Conservation (phyloP, 495 filamentous ascomycete genomes). For the Clavariopsis aquatica region DNA sequence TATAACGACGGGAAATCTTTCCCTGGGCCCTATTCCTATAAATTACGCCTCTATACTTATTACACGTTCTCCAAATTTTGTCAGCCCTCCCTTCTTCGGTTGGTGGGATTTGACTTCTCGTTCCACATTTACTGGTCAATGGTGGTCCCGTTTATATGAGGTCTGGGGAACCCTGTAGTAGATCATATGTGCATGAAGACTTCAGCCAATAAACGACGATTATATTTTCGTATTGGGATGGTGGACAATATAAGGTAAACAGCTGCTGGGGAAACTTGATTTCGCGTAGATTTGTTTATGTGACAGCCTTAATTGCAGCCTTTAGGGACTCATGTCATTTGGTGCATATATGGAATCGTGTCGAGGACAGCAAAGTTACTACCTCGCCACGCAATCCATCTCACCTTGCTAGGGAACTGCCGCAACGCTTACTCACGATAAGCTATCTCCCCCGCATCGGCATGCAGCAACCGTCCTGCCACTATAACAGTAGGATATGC, state of each 20-base stretch:
- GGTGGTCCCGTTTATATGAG: neutral
- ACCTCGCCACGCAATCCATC: neutral
- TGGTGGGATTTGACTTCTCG: neutral
- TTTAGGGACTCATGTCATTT: too few species aligned
- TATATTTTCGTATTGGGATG: neutral
- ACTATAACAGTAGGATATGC: neutral
- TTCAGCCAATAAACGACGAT: neutral
- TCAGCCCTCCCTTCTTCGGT: neutral
- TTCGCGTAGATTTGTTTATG: conserved; percentile 1
- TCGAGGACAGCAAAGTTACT: too few species aligned
- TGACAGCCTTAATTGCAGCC: too few species aligned
- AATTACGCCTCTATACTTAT: neutral
- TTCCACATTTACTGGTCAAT: neutral
- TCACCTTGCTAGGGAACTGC: neutral
- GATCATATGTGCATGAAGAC: neutral
- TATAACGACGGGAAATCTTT: neutral
- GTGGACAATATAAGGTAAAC: neutral
- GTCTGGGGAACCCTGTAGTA: neutral
- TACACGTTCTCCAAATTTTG: neutral
- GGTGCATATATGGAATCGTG: too few species aligned
- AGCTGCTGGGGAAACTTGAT: neutral
- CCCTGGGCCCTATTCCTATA: neutral
- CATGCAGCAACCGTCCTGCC: neutral
- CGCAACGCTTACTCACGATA: neutral
- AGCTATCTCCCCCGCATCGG: conserved; percentile 1